Conservation (phyloP, 176 grass and related monocot genomes). For the Leersia perrieri region DNA sequence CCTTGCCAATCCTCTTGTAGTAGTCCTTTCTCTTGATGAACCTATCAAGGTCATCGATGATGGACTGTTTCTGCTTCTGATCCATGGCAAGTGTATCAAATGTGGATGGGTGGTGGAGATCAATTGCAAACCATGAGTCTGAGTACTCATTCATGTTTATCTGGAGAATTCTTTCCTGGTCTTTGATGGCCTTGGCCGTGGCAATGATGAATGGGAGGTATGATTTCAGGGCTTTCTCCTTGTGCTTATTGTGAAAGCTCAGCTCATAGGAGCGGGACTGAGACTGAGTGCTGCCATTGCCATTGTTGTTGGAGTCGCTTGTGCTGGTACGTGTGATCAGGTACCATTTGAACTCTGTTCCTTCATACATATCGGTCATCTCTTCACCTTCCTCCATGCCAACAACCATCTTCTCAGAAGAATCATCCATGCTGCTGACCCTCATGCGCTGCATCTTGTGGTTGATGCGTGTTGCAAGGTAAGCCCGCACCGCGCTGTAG, state of each 20-base stretch:
- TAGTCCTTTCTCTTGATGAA: conserved; percentile 84
- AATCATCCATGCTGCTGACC: conserved; percentile 36
- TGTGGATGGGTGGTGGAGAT: conserved; percentile 77
- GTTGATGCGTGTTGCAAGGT: conserved; percentile 48
- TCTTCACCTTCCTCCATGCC: conserved; percentile 59
- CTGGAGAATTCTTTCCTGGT: conserved; percentile 47
- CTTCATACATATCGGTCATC: conserved; percentile 53
- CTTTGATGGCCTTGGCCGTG: conserved; percentile 54
- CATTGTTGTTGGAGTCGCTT: neutral
- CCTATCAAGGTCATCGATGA: conserved; percentile 61
- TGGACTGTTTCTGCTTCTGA: conserved; percentile 44
- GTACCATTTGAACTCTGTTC: conserved; percentile 57
- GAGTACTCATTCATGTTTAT: conserved; percentile 54
- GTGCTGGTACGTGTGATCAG: neutral
- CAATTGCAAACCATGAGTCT: conserved; percentile 50
- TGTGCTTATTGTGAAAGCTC: conserved; percentile 71
- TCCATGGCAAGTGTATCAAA: conserved; percentile 82
- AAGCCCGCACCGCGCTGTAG: conserved; percentile 43
- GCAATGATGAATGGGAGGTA: conserved; percentile 68
- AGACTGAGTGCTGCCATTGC: neutral
- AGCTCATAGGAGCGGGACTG: conserved; percentile 50
- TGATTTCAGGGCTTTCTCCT: conserved; percentile 54
- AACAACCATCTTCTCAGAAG: conserved; percentile 37
- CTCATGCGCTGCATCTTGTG: conserved; percentile 34
- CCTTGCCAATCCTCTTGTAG: conserved; percentile 78